A percentile compares a stretch with the other conserved stretches of the same genome.
Conservation (phyloP, 1,284 basidiomycete species). For the Mycena citricolor region DNA sequence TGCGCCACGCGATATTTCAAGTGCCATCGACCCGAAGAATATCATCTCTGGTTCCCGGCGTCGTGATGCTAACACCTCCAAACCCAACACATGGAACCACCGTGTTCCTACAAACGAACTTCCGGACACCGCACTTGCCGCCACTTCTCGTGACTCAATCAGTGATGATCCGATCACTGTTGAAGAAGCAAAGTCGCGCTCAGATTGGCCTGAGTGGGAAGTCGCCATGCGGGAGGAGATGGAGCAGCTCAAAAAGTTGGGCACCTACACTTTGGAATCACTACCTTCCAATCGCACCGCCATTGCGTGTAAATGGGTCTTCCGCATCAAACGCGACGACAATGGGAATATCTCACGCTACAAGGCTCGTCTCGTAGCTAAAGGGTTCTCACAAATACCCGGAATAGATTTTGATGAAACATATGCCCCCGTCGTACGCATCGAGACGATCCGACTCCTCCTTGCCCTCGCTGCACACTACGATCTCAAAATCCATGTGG, state of each 20-base stretch:
- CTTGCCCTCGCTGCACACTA: slow-evolving; percentile 29
- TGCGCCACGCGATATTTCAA: slow-evolving; percentile 8
- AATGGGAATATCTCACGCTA: slow-evolving; percentile 13
- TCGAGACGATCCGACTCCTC: slow-evolving; percentile 31
- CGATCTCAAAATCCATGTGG: slow-evolving; percentile 27
- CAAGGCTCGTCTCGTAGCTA: slow-evolving; percentile 30
- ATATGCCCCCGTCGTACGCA: slow-evolving; percentile 34
- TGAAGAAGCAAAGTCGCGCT: slow-evolving; percentile 10
- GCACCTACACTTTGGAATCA: slow-evolving; percentile 6
- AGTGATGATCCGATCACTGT: slow-evolving; percentile 4
- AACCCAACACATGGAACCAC: too few species aligned
- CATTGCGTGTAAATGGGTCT: slow-evolving; percentile 13
- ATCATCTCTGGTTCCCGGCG: not conserved
- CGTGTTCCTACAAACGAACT: not conserved
- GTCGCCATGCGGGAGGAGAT: slow-evolving; percentile 10
- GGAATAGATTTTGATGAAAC: slow-evolving; percentile 35
- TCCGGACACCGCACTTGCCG: slow-evolving; percentile 2
- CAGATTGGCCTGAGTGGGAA: slow-evolving; percentile 12
- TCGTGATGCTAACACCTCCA: slow-evolving; percentile 3
- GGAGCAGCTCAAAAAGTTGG: not conserved
- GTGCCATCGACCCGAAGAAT: not conserved
- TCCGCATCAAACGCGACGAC: slow-evolving; percentile 12
- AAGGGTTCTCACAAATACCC: slow-evolving; percentile 34
- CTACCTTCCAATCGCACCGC: slow-evolving; percentile 5
- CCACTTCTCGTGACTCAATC: not conserved